phyloP scores from a whole-genome alignment of 2,329 filamentous ascomycete species.

The Stachybotrys chartarum region DNA sequence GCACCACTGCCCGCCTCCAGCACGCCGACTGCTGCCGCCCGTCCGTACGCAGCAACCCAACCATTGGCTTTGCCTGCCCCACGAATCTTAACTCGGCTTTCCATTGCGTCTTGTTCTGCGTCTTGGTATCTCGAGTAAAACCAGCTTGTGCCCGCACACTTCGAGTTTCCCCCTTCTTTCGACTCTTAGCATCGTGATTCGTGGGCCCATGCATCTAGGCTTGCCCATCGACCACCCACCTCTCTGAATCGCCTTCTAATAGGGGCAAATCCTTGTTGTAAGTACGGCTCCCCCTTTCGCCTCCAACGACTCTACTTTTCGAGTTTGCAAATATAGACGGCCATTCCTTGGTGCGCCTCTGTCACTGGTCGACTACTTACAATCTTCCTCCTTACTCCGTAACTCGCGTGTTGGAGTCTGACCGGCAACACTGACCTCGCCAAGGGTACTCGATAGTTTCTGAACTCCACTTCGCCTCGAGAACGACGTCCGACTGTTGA shows the following conservation, averaged over 20 bases:
- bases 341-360: no score
- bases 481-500: neutral
- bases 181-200: neutral
- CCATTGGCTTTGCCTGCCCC: conserved; percentile 9
- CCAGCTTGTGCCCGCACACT: neutral
- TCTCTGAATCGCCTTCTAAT: neutral
- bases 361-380: no score
- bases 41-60: conserved; percentile 15
- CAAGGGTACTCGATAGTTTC: neutral
- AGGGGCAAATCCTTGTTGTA: neutral
- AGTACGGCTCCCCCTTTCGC: neutral
- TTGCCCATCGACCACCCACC: neutral
- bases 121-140: neutral
- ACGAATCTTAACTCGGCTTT: neutral
- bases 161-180: neutral
- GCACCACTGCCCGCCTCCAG: conserved; percentile 9
- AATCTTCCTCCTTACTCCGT: no score
- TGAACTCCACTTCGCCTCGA: neutral
- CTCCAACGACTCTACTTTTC: neutral
- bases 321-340: neutral
- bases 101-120: no score
- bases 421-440: neutral
- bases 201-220: neutral
- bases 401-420: no score
- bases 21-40: conserved; percentile 11